Base-by-base conservation (phyloP, 371 early-diverging fungal species). In the Apophysomyces elegans region DNA sequence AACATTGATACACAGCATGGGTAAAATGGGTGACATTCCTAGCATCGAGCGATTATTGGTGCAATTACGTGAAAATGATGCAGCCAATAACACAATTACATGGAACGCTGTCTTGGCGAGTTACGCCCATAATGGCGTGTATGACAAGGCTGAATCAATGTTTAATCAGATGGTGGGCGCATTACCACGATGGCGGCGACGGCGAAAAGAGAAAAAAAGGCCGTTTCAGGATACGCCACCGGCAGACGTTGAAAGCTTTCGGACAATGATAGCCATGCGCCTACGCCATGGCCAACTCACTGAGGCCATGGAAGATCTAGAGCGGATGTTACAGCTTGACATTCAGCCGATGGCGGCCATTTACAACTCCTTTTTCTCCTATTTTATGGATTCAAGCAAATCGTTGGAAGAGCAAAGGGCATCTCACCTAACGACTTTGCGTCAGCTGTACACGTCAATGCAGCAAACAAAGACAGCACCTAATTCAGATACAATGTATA, bases 401-500 rank as follows among this genome's bases (percentile, higher is more conserved):
- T 9, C 41, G 56, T 6, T 13, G 41, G 41, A 5, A 41, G 41
- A 41, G 41, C 41, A 13, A 13, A 41, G 41, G 13, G 13, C 44
- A 4, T 39, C 61, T 5, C 14, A 56, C 11, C 26, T 67, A 5
- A 50, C 38, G 7, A 63, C 62, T 16, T 2, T 78, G 35, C 56
- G 72, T 1, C 56, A 68, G 47, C 47, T 82, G 16, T 79, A 76
- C 67, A 47, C 62, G 38, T 61, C 62, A 13, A 66, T 78, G 76
- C 67, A 66, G 58, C 58, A 73, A 16, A 57, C 37, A 14, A 61
- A 74, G 39, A 67, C 78, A 41, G 63, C 71, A 59, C 77, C 77
- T 35, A 83, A 78, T 65, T 78, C 79, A 32, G 74, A 74, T 37
- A 83, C 83, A 46, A 70, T 83, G 73, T 72, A 80, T 76, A 73